Evolutionary conservation across 208 protist species (phyloP), one percentile per base, ranked within the genome.

Genomic region (Acanthamoeba healyi): DNA sequence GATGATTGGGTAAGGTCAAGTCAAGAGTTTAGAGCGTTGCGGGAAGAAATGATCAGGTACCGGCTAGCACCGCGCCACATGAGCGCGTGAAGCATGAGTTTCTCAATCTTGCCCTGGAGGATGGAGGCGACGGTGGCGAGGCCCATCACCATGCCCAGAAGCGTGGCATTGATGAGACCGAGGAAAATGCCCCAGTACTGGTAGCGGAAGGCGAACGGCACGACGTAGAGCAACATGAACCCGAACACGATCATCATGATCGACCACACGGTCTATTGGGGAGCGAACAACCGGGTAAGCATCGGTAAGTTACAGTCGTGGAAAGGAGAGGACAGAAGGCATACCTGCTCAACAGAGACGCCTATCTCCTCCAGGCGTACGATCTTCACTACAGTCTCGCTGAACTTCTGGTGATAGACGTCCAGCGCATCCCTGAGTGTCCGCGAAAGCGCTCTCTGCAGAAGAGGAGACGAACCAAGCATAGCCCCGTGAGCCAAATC

Each of bases 161-260:
- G 94, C 38, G 99, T 98, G 63, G 97, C 38, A 38, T 98, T 98
- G 5, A 99, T 77, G 34, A 99, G 94, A 32, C 97, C 92, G 82
- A 99, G 98, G 93, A 99, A 99, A 24, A 99, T 82, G 46, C 94
- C 46, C 46, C 98, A 94, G 81, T 99, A 97, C 38, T 96, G 88
- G 93, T 98, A 99, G 22, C 98, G 97, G 92, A 99, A 99, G 51
- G 98, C 94, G 29, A 97, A 96, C 22, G 99, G 99, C 82, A 99
- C 96, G 1, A 99, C 22, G 94, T 99, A 99, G 97, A 99, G 99
- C 0, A 99, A 96, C 4, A 98, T 94, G 94, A 99, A 99, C 29
- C 99, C 98, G 29, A 97, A 93, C 1, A 98, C 67, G 2, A 99
- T 96, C 44, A 98, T 96, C 65, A 98, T 98, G 22, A 97, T 44